A percentile compares a stretch with the other conserved stretches of the same genome.
Conservation (phyloP, 192 early-diverging fungal genomes). For the Spinellus fusiger region DNA sequence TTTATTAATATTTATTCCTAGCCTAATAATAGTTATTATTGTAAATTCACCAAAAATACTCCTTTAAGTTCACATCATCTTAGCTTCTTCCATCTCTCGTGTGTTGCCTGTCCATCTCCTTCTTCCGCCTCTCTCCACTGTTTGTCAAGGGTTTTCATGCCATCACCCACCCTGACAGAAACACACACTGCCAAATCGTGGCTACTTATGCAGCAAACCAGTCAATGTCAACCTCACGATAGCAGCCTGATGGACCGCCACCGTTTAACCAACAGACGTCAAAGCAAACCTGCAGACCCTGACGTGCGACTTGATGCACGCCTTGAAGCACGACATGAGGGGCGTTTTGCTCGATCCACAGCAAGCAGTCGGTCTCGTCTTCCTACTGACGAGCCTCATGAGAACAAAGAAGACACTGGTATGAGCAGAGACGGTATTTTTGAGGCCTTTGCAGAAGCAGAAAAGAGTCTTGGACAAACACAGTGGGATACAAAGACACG, state of each 20-base stretch:
- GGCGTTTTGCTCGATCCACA: not conserved
- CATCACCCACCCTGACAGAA: constrained; percentile 15
- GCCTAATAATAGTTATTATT: too few species aligned
- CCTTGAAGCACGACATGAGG: not conserved
- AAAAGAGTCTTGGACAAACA: not conserved
- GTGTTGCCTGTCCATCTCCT: not conserved
- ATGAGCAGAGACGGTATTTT: constrained; percentile 9
- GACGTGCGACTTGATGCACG: not conserved
- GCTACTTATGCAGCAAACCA: constrained; percentile 10
- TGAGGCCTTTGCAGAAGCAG: constrained; percentile 13
- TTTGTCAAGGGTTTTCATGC: not conserved
- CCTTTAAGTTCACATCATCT: too few species aligned
- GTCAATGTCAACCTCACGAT: not conserved
- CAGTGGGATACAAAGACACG: not conserved
- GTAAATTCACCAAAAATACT: too few species aligned
- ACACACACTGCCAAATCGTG: constrained; percentile 9
- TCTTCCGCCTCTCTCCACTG: not conserved
- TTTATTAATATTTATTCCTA: too few species aligned
- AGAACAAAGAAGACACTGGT: not conserved
- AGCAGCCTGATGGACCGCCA: not conserved
- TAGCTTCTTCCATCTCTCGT: too few species aligned
- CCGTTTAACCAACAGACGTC: not conserved
- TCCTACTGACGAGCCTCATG: not conserved
- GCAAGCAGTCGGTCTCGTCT: not conserved
- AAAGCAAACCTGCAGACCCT: not conserved